Base-by-base conservation (phyloP, 306 rosid genomes). In the Fragaria ananassa region DNA sequence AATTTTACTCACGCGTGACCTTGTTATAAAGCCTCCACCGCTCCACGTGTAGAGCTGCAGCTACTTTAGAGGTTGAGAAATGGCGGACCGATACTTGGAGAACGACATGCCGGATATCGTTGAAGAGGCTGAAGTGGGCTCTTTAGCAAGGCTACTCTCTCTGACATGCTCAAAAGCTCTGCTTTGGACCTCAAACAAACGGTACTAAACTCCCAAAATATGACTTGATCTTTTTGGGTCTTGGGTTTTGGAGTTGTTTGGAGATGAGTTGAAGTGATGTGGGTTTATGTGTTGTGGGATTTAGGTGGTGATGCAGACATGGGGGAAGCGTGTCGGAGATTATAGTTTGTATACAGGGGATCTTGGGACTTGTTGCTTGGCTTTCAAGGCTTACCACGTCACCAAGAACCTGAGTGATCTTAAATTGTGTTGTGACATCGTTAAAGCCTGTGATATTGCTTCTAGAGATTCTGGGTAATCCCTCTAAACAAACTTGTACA, bases 271-370 rank as follows among this genome's bases (percentile, higher is more conserved):
- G 12, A 44, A 67, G 74, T 46, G 34, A 31, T 46, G 60, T 21
- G 46, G 78, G 23, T 51, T 84, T 74, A 74, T 79, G 46, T 19
- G 70, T 66, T 78, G 46, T 69, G 68, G 81, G 62, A 44, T 78
- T 79, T 80, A 91, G 98, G 97, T 93, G 69, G 89, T 90, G 87
- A 87, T 79, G 77, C 91, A 86, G 82, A 91, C 93, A 53, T 91
- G 96, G 96, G 87, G 83, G 62, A 91, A 84, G 72, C 88, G 77
- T 81, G 87, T 84, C 72, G 84, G 68, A 74, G 97, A 91, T 72
- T 90, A 81, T 80, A 85, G 86, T 42, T 72, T 91, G n/a, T 93
- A 88, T 75, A 83, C 97, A 5, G 96, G 98, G 44, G 82, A 79
- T 56, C 90, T 93, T 62, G 98, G 98, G 62, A 90, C 97, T 34